Evolutionary conservation across 306 rosid species (phyloP).

Genomic region (Hylodesmum podocarpum): DNA sequence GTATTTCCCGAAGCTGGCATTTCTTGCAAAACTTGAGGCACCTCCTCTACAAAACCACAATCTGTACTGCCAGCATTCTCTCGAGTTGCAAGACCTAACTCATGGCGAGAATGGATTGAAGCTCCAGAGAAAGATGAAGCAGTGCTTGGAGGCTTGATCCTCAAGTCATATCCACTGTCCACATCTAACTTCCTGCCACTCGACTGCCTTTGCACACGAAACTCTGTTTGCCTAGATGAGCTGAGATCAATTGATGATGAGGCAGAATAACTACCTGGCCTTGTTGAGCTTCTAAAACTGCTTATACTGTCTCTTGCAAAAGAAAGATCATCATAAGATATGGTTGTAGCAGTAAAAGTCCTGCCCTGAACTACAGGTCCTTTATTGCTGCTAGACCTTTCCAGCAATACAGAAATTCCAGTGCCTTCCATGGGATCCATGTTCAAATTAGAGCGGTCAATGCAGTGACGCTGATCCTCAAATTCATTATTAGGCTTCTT

Average conservation of each 20-base stretch:
- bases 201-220: conserved; percentile 55
- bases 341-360: conserved; percentile 64
- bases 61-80: conserved; percentile 42
- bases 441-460: conserved; percentile 41
- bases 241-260: conserved; percentile 78
- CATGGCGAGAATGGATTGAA: conserved; percentile 44
- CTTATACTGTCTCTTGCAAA: conserved; percentile 59
- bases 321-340: conserved; percentile 62
- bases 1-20: conserved; percentile 40
- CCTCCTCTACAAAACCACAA: conserved; percentile 28
- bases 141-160: conserved; percentile 43
- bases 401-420: conserved; percentile 83
- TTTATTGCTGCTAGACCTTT: conserved; percentile 74
- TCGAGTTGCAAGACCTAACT: conserved; percentile 38
- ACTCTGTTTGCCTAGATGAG: conserved; percentile 54
- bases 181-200: conserved; percentile 59
- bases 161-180: conserved; percentile 51
- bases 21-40: conserved; percentile 32
- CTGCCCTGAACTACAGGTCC: conserved; percentile 75
- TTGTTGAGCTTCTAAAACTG: conserved; percentile 70
- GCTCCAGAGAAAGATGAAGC: conserved; percentile 51
- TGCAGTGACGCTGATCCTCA: conserved; percentile 44
- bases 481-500: conserved; percentile 21
- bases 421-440: conserved; percentile 61
- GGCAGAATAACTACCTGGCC: conserved; percentile 72